Percentiles rank a stretch among this genome's conserved stretches.
These are phyloP conservation scores for Amanita fuliginea DNA, from an alignment of 768 basidiomycete genomes.

Conservation along the genomic window DNA sequence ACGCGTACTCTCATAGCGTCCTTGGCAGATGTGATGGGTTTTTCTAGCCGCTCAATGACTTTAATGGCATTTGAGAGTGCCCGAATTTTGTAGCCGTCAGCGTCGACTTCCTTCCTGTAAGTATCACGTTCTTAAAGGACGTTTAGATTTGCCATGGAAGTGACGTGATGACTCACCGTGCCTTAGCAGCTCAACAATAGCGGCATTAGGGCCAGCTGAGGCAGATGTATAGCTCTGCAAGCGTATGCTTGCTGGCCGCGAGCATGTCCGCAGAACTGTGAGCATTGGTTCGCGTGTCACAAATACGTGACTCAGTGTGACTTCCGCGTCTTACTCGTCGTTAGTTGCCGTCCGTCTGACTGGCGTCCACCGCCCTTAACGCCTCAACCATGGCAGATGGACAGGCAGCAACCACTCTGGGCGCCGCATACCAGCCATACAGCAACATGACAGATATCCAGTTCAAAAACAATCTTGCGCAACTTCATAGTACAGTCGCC, in stretches of 20 bases:
- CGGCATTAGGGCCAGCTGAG: slow-evolving; percentile 12
- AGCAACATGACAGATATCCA: slow-evolving; percentile 50
- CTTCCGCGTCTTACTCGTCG: slow-evolving; percentile 1
- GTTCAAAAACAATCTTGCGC: slow-evolving; percentile 50
- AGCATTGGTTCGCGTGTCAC: neutral
- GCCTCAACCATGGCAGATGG: slow-evolving; percentile 18
- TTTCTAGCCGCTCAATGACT: slow-evolving; percentile 25
- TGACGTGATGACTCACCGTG: slow-evolving; percentile 20
- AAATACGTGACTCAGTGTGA: slow-evolving; percentile 1
- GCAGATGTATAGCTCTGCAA: slow-evolving; percentile 4
- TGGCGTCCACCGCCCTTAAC: too few species aligned
- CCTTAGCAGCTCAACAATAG: slow-evolving; percentile 25
- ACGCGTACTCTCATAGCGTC: slow-evolving; percentile 26
- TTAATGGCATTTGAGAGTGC: slow-evolving; percentile 40
- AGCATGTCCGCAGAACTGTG: slow-evolving; percentile 4
- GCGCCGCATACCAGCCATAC: slow-evolving; percentile 18
- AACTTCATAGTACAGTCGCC: slow-evolving; percentile 28
- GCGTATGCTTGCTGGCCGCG: slow-evolving; percentile 5
- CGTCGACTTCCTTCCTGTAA: neutral
- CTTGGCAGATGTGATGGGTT: slow-evolving; percentile 31
- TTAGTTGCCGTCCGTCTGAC: neutral
- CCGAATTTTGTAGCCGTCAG: slow-evolving; percentile 33
- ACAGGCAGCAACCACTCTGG: slow-evolving; percentile 9
- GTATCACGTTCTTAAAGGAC: slow-evolving; percentile 24
- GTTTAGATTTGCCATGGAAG: neutral